Base-by-base conservation (phyloP, 768 basidiomycete genomes). In the Steccherinum ochraceum region DNA sequence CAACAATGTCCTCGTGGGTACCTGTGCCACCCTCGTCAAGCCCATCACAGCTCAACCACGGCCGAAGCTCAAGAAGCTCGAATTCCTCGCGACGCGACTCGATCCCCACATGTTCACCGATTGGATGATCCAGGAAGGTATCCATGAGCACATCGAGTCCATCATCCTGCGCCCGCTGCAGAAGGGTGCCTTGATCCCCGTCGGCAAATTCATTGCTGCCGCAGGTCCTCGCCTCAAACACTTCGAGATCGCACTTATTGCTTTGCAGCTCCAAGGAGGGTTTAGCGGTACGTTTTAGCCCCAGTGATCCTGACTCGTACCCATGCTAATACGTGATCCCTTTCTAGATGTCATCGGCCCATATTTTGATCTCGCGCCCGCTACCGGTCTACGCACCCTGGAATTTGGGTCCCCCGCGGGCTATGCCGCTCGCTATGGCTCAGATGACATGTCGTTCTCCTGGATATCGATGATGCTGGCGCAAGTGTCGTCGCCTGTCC, bases 321-420 rank as follows among this genome's bases (percentile, higher is more conserved):
- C 19, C 41, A 19, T 10, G 18, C 41, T 43, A 23, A 18, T 7
- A 43, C 16, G 41, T 19, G 41, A 18, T 43, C 41, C n/a, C n/a
- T n/a, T 35, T 10, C 7, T 18, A 43, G 41, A 43, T 18, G 41
- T n/a, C 18, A n/a, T 43, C 41, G 41, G 41, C 7, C 41, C 41
- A 20, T 13, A 46, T 23, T 26, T 35, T 30, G 47, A 20, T 18
- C 52, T 56, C 20, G 44, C 45, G 18, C 39, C n/a, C 13, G 50
- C 45, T 21, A 40, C 52, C 2, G 26, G 49, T 20, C 46, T 56
- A 21, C 21, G 40, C 13, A 42, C 27, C 3, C 41, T 56, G 18
- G 55, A 56, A 27, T 52, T 56, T 18, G 53, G 55, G 40, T 56
- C 55, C 11, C 55, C 55, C 7, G 52, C 55, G 10, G 52, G 44